These are phyloP conservation scores for Plasmodium ovale DNA, from an alignment of 169 alveolate genomes.

Conservation along the genomic window DNA sequence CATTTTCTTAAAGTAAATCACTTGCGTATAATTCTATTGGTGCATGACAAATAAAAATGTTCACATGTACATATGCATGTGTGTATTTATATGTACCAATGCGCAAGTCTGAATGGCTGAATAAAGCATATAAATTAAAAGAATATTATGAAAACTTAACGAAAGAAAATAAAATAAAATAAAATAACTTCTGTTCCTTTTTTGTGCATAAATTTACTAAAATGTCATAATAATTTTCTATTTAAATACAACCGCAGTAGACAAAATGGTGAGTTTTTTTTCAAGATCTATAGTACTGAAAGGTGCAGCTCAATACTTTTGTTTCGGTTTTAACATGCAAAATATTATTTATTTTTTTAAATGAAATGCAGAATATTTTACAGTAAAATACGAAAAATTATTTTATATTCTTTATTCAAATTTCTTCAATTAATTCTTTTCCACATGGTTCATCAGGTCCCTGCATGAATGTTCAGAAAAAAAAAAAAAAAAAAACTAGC, in stretches of 20 bases:
- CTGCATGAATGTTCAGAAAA: constrained; percentile 51
- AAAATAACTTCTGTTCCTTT: neutral
- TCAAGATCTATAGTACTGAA: too few relatives aligned
- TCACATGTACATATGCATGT: constrained; percentile 3
- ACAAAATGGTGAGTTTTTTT: neutral
- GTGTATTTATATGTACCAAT: neutral
- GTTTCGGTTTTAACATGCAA: neutral
- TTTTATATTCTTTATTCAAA: constrained; percentile 23
- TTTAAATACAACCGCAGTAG: neutral
- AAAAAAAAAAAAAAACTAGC: constrained; percentile 32
- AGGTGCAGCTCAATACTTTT: too few relatives aligned
- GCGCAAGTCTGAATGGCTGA: neutral
- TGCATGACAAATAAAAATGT: constrained; percentile 1
- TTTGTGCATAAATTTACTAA: neutral
- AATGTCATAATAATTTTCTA: neutral
- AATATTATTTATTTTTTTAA: neutral
- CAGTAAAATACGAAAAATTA: neutral
- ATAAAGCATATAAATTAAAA: neutral
- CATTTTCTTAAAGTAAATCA: constrained; percentile 21
- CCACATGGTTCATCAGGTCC: constrained; percentile 20
- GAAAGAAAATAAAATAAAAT: neutral
- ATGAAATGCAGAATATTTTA: constrained; percentile 4
- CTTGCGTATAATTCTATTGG: neutral
- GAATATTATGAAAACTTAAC: neutral
- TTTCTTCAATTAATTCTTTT: constrained; percentile 50